Evolutionary conservation across 371 early-diverging fungal species (phyloP).

Genomic region (Cokeromyces recurvatus): DNA sequence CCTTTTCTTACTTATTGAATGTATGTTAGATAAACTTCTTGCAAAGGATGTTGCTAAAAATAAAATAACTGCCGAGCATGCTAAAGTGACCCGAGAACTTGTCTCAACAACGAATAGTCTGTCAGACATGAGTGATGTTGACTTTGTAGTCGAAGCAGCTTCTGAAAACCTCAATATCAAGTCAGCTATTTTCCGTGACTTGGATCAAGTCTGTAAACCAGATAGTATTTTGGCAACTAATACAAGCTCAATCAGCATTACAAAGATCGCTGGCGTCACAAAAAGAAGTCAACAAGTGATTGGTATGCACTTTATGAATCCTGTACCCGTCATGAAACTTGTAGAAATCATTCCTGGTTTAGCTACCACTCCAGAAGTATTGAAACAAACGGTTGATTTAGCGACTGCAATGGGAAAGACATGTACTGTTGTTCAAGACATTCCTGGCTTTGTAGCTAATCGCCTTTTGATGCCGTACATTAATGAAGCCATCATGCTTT

Average conservation of each 20-base stretch:
- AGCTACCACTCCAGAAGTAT: constrained; percentile 70
- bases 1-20: too few relatives aligned
- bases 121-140: constrained; percentile 56
- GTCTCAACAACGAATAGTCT: constrained; percentile 62
- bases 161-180: constrained; percentile 89
- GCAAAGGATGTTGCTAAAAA: constrained; percentile 89
- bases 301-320: constrained; percentile 94
- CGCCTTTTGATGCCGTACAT: constrained; percentile 98
- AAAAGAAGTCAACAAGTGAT: constrained; percentile 80
- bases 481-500: constrained; percentile 90
- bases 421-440: constrained; percentile 81
- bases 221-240: constrained; percentile 93
- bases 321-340: constrained; percentile 97
- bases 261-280: constrained; percentile 92
- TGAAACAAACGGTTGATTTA: constrained; percentile 69
- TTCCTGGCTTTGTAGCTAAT: constrained; percentile 97
- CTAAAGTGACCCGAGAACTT: constrained; percentile 57
- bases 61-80: constrained; percentile 78
- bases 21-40: constrained; percentile 77
- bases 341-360: constrained; percentile 97
- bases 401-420: constrained; percentile 92
- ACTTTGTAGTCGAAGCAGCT: constrained; percentile 95
- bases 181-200: constrained; percentile 73
- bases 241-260: constrained; percentile 93
- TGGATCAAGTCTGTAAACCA: constrained; percentile 63